phyloP scores from a whole-genome alignment of 352 stramenopile species.

The Globisporangium takayamanum region DNA sequence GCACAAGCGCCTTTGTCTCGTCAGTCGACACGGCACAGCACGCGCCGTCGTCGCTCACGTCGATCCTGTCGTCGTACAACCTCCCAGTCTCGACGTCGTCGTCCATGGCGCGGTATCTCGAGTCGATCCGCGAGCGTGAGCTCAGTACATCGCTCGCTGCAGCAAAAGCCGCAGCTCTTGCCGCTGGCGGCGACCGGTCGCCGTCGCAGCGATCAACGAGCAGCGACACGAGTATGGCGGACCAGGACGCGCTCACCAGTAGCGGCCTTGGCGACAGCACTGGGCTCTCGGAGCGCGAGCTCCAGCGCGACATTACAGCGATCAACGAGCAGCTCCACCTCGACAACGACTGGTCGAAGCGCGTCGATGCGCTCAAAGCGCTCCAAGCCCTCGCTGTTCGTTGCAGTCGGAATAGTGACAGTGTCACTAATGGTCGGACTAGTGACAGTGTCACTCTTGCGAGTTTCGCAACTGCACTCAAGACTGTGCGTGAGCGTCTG shows the following conservation, averaged over 20 bases:
- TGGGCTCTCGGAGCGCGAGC: slow-evolving; percentile 46
- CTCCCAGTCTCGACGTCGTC: slow-evolving; percentile 34
- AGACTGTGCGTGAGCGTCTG: slow-evolving; percentile 50
- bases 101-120: slow-evolving; percentile 50
- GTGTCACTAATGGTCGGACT: slow-evolving; percentile 5
- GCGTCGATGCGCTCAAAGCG: slow-evolving; percentile 59
- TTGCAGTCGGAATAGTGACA: slow-evolving; percentile 32
- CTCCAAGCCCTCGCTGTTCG: slow-evolving; percentile 49
- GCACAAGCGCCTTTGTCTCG: background rate
- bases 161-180: slow-evolving; percentile 3
- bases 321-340: slow-evolving; percentile 52
- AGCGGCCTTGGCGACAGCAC: slow-evolving; percentile 9
- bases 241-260: background rate
- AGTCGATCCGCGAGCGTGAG: slow-evolving; percentile 37
- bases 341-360: slow-evolving; percentile 73
- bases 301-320: slow-evolving; percentile 49
- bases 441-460: slow-evolving; percentile 19
- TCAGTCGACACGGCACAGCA: background rate
- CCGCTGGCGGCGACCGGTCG: slow-evolving; percentile 20
- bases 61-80: slow-evolving; percentile 44
- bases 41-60: slow-evolving; percentile 23
- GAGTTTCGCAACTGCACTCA: slow-evolving; percentile 36
- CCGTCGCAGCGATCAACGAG: slow-evolving; percentile 35
- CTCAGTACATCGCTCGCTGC: slow-evolving; percentile 17
- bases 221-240: slow-evolving; percentile 24